Conservation (phyloP, 371 early-diverging fungal genomes). For the Fennellomyces sp. region DNA sequence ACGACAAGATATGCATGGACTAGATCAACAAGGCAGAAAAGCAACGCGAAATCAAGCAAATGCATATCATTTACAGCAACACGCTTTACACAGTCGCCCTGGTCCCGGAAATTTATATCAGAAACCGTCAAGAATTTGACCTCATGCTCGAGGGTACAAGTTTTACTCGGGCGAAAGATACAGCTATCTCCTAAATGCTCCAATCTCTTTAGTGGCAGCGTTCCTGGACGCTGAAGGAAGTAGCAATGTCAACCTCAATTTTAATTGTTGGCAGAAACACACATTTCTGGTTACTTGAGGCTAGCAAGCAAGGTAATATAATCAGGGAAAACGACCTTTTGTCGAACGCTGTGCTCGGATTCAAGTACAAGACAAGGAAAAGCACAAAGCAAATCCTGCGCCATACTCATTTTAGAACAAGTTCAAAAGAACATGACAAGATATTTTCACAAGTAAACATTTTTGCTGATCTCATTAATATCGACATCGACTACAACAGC, state of each 20-base stretch:
- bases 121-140: background rate
- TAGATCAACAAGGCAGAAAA: background rate
- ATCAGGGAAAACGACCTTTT: background rate
- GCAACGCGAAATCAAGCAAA: background rate
- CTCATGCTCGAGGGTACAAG: no score
- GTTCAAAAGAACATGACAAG: conserved; percentile 1
- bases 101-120: background rate
- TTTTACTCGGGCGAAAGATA: background rate
- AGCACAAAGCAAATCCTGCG: background rate
- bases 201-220: background rate
- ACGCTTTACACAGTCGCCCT: background rate
- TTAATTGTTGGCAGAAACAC: background rate
- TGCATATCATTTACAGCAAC: background rate
- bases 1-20: background rate
- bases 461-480: background rate
- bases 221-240: background rate
- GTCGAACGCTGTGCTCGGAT: background rate
- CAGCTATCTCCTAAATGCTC: no score
- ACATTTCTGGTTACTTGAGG: background rate
- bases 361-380: background rate
- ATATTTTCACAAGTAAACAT: background rate
- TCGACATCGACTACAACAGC: background rate
- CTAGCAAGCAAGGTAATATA: background rate
- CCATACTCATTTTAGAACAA: background rate
- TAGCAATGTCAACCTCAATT: background rate